These are phyloP conservation scores for Irpex sp. DNA, from an alignment of 1,284 basidiomycete genomes.

Conservation along the genomic window DNA sequence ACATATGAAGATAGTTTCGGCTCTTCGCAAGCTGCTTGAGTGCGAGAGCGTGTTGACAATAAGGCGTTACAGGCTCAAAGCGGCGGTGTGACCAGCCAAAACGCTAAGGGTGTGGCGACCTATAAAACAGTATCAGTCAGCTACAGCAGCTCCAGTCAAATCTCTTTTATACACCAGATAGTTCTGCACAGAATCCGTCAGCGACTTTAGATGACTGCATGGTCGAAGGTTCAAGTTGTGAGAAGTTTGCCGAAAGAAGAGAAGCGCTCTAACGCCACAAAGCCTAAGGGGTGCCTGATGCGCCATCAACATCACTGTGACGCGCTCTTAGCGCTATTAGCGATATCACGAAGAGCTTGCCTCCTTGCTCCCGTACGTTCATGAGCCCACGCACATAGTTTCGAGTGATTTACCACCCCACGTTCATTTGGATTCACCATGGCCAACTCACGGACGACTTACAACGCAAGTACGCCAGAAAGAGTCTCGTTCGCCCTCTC, in stretches of 20 bases:
- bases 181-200: too few relatives aligned
- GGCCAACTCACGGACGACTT: constrained; percentile 15
- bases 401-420: not conserved
- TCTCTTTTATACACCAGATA: too few relatives aligned
- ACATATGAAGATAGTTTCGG: too few relatives aligned
- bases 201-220: too few relatives aligned
- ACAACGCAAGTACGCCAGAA: constrained; percentile 16
- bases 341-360: not conserved
- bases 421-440: not conserved
- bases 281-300: not conserved
- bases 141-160: too few relatives aligned
- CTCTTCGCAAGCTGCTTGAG: too few relatives aligned
- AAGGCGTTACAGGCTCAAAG: too few relatives aligned
- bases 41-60: too few relatives aligned
- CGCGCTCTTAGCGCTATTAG: not conserved
- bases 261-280: not conserved
- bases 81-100: too few relatives aligned
- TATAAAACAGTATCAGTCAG: too few relatives aligned
- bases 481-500: constrained; percentile 13
- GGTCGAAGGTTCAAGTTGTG: not conserved
- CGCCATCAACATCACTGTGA: not conserved
- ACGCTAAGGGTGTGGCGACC: too few relatives aligned
- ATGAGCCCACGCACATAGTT: not conserved
- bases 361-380: not conserved
- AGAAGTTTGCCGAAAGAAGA: not conserved